Evolutionary conservation across 805 yeast species (phyloP), one percentile per base, ranked within the genome.

Genomic region (Barnettozyma populi): DNA sequence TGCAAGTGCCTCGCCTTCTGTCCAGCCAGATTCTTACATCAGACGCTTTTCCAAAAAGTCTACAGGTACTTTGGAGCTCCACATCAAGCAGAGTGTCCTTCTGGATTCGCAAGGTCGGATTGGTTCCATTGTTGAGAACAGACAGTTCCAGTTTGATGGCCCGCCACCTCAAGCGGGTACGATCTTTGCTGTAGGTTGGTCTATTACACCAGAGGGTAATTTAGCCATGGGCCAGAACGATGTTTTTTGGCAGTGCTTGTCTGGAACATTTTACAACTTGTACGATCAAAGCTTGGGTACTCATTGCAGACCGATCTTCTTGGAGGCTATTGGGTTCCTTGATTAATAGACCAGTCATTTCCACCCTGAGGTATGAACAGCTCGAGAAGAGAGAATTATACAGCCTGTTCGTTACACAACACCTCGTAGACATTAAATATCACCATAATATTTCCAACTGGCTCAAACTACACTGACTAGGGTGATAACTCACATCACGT

Each of bases 91-190:
- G n/a, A n/a, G 50, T 13, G 41, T 48, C 8, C 29, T 43, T 9
- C 46, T 47, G 19, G 50, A 52, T 19, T 48, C 53, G 2, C 40
- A 44, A n/a, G 51, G 49, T 16, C 39, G 48, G 16, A 47, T 52
- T 36, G 57, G 57, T 40, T 51, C 54, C 25, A 53, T 53, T 45
- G 55, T 52, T 18, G 55, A 55, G 19, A 46, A 86, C 86, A 49
- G 84, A 44, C 86, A 43, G 21, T 43, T 46, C 78, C 92, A 84
- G 72, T 84, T 84, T 61, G 92, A 84, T 65, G 90, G 90, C 62
- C 88, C 89, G 52, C 86, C 87, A 69, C 90, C 90, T 61, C 92
- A 84, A 73, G 87, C 85, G 27, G 86, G 86, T 67, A 75, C 86
- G 50, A 75, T 80, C 61, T 79, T 77, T 63, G 85, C 87, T 58